Evolutionary conservation across 2,329 filamentous ascomycete species (phyloP).

Genomic region (Cercospora sp.): DNA sequence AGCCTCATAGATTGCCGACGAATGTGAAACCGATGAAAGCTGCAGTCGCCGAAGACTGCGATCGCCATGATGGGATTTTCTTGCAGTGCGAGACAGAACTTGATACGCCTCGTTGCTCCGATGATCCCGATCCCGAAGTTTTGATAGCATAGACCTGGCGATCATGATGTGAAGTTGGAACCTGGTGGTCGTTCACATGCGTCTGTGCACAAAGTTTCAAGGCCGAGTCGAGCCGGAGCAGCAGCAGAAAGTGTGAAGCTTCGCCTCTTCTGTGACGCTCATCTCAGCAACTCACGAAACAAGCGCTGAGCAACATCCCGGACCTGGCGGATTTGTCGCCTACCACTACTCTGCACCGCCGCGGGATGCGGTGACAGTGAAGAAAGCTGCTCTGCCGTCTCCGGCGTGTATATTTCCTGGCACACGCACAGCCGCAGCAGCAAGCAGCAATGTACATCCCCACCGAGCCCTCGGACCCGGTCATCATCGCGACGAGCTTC

Average conservation of each 20-base stretch:
- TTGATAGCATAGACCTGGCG: neutral
- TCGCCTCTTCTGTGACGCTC: neutral
- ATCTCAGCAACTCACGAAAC: constrained; percentile 4
- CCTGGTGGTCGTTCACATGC: neutral
- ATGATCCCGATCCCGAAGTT: neutral
- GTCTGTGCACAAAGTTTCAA: constrained; percentile 1
- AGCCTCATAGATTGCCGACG: neutral
- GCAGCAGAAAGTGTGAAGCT: neutral
- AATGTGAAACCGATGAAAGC: neutral
- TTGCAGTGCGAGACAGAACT: neutral
- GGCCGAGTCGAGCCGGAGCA: neutral
- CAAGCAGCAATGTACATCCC: constrained; percentile 12
- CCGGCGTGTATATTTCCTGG: constrained; percentile 6
- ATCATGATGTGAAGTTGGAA: neutral
- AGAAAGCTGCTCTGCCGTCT: neutral
- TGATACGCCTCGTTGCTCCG: no score
- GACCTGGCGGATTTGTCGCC: neutral
- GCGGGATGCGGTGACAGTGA: constrained; percentile 3
- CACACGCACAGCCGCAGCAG: neutral
- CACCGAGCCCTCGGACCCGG: neutral
- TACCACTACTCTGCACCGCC: neutral
- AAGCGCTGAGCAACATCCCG: neutral
- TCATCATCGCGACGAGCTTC: constrained; percentile 6
- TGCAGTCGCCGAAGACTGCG: neutral
- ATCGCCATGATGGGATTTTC: neutral